A percentile compares a stretch with the other conserved stretches of the same genome.
phyloP scores from a whole-genome alignment of 2,329 filamentous ascomycete species.

The Westerdykella sp. region DNA sequence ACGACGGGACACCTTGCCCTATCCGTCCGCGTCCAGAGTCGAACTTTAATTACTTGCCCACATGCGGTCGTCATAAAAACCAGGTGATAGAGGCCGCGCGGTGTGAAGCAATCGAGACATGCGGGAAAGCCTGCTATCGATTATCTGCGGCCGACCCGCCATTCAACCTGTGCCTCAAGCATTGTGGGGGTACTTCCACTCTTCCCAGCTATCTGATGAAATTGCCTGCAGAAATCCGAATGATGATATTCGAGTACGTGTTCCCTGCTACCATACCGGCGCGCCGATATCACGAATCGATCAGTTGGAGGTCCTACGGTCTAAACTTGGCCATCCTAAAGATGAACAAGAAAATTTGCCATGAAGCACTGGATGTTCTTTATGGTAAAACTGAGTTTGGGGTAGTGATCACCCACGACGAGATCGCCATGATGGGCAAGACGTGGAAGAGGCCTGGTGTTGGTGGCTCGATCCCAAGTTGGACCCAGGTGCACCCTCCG shows the following conservation, averaged over 20 bases:
- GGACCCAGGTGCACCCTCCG: too few relatives aligned
- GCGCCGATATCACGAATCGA: not conserved
- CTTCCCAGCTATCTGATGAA: slow-evolving; percentile 12
- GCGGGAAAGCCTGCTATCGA: slow-evolving; percentile 11
- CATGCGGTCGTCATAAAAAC: too few relatives aligned
- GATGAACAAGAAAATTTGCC: slow-evolving; percentile 1
- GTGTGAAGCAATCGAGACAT: slow-evolving; percentile 12
- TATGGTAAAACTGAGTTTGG: too few relatives aligned
- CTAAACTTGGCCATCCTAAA: not conserved
- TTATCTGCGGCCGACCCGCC: slow-evolving; percentile 2
- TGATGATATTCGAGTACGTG: slow-evolving; percentile 12
- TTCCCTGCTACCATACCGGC: slow-evolving; percentile 5
- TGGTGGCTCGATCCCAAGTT: too few relatives aligned
- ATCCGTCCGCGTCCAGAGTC: too few relatives aligned
- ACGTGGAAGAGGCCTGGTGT: too few relatives aligned
- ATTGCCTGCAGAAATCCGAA: slow-evolving; percentile 13
- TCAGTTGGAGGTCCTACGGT: not conserved
- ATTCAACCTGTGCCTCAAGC: slow-evolving; percentile 11
- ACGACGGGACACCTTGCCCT: too few relatives aligned
- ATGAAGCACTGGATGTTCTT: not conserved
- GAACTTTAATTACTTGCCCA: too few relatives aligned
- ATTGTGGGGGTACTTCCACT: slow-evolving; percentile 4
- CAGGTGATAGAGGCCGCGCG: slow-evolving; percentile 2
- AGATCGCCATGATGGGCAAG: too few relatives aligned
- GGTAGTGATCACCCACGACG: too few relatives aligned